These are phyloP conservation scores for Lepiota subincarnata DNA, from an alignment of 768 basidiomycete species.

Conservation along the genomic window DNA sequence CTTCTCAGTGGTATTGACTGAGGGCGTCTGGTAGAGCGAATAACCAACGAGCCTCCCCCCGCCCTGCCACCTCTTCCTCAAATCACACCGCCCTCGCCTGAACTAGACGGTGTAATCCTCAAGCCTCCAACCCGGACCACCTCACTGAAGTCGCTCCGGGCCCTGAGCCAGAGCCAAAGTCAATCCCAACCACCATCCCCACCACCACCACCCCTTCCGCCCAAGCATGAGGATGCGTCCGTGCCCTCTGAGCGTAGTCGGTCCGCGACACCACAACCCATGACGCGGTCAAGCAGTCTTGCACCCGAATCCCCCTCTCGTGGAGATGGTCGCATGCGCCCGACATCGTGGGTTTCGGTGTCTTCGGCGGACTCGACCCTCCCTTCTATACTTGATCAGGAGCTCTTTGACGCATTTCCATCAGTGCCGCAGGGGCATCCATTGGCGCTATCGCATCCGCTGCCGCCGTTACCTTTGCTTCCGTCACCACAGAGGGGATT, in stretches of 20 bases:
- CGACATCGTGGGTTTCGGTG: conserved; percentile 45
- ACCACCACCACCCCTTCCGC: not conserved
- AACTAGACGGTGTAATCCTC: not conserved
- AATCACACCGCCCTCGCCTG: not conserved
- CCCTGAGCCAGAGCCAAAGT: not conserved
- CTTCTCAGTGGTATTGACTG: not conserved
- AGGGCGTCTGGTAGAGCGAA: not conserved
- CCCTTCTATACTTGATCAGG: conserved; percentile 51
- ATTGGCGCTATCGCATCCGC: conserved; percentile 6
- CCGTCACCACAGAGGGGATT: conserved; percentile 6
- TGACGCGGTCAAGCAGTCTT: not conserved
- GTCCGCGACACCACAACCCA: not conserved
- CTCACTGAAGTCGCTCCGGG: not conserved
- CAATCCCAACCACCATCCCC: not conserved
- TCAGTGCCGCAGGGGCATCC: conserved; percentile 55
- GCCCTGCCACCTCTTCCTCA: conserved; percentile 8
- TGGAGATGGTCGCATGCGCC: conserved; percentile 21
- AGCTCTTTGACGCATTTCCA: conserved; percentile 70
- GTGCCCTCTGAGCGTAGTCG: not conserved
- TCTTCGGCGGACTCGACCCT: conserved; percentile 34
- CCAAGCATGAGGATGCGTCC: not conserved
- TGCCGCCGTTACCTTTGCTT: not conserved
- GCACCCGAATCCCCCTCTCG: conserved; percentile 12
- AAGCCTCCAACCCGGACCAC: not conserved
- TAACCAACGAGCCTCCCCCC: conserved; percentile 10